Conservation (phyloP, 805 yeast species). For the Suhomyces sp. region DNA sequence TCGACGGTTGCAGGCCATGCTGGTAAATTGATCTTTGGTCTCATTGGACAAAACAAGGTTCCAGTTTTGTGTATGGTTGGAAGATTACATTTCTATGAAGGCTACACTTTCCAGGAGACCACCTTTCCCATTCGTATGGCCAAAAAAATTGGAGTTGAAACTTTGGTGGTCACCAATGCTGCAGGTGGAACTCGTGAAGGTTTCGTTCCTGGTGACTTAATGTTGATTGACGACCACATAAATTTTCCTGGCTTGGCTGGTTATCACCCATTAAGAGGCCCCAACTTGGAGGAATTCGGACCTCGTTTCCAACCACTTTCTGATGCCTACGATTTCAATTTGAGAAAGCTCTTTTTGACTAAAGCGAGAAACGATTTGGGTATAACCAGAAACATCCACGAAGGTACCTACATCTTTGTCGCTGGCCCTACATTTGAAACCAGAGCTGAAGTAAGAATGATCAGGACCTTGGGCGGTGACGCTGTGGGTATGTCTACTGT, state of each 20-base stretch:
- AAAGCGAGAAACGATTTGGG: slow-evolving; percentile 46
- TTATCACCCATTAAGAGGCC: slow-evolving; percentile 81
- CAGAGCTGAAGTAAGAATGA: slow-evolving; percentile 83
- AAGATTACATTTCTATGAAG: slow-evolving; percentile 88
- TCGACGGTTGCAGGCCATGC: slow-evolving; percentile 92
- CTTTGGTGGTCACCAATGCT: slow-evolving; percentile 87
- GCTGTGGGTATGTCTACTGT: slow-evolving; percentile 98
- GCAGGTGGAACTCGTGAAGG: slow-evolving; percentile 81
- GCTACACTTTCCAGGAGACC: slow-evolving; percentile 76
- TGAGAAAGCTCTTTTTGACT: slow-evolving; percentile 60
- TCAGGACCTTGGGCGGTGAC: slow-evolving; percentile 76
- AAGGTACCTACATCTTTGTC: slow-evolving; percentile 82
- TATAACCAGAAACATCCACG: slow-evolving; percentile 65
- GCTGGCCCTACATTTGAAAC: slow-evolving; percentile 95
- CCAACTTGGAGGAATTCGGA: slow-evolving; percentile 75
- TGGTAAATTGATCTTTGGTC: slow-evolving; percentile 79
- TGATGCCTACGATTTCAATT: slow-evolving; percentile 79
- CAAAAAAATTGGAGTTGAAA: slow-evolving; percentile 55
- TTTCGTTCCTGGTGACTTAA: slow-evolving; percentile 80
- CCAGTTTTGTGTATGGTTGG: slow-evolving; percentile 95
- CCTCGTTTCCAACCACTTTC: slow-evolving; percentile 85
- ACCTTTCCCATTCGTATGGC: slow-evolving; percentile 85
- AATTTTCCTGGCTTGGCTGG: slow-evolving; percentile 92
- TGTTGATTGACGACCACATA: slow-evolving; percentile 87
- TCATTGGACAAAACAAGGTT: slow-evolving; percentile 60